Evolutionary conservation across 139 green algal species (phyloP).

Genomic region (Nannochloris sp.): DNA sequence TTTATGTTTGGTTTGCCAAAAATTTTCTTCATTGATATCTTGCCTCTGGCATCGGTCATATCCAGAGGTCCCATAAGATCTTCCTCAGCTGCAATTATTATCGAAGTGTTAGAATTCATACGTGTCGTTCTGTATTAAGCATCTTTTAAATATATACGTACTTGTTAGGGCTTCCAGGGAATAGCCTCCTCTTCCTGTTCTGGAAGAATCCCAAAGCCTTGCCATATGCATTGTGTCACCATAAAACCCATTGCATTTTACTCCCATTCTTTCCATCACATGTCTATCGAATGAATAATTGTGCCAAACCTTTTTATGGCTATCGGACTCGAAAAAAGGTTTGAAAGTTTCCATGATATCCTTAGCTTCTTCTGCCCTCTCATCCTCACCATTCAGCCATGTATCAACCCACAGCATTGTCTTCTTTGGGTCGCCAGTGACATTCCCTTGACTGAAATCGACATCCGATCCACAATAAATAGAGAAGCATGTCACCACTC

Average conservation of each 20-base stretch:
- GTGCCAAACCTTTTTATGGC: conserved; percentile 89
- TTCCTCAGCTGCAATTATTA: conserved; percentile 15
- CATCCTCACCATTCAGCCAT: conserved; percentile 34
- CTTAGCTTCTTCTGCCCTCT: conserved; percentile 17
- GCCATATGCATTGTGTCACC: conserved; percentile 99
- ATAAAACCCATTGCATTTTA: conserved; percentile 60
- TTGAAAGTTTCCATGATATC: conserved; percentile 64
- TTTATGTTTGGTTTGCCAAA: conserved; percentile 71
- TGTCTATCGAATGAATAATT: conserved; percentile 98
- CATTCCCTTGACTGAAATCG: conserved; percentile 44
- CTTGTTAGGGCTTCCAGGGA: conserved; percentile 60
- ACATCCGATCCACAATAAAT: conserved; percentile 68
- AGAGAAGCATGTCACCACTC: conserved; percentile 80
- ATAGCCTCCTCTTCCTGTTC: conserved; percentile 60
- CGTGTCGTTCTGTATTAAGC: not conserved
- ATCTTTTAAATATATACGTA: conserved; percentile 12
- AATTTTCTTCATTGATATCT: conserved; percentile 85
- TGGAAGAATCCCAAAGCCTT: conserved; percentile 74
- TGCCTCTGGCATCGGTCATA: conserved; percentile 19
- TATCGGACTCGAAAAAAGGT: conserved; percentile 65
- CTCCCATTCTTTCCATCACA: conserved; percentile 58
- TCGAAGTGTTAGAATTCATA: not conserved
- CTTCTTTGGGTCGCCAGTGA: not conserved
- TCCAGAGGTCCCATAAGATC: conserved; percentile 28
- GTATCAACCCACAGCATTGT: conserved; percentile 77